A percentile compares a stretch with the other conserved stretches of the same genome.
Conservation (phyloP, 169 alveolate species). For the Perkinsus olseni region DNA sequence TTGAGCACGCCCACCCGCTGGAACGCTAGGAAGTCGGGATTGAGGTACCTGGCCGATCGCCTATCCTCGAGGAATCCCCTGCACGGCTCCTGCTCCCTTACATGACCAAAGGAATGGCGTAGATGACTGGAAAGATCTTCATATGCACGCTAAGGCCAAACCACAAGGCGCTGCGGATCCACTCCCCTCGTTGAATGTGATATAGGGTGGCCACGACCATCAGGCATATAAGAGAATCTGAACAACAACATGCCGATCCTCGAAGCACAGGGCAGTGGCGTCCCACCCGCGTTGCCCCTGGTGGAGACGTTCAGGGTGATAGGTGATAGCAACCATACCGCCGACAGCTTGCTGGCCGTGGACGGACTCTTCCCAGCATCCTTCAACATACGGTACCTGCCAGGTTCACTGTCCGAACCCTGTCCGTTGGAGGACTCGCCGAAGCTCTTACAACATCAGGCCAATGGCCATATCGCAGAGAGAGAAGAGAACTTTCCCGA, state of each 20-base stretch:
- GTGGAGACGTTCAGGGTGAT: conserved; percentile 78
- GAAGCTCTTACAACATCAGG: conserved; percentile 49
- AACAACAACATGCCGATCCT: not conserved
- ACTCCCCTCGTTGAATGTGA: conserved; percentile 29
- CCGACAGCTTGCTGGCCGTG: conserved; percentile 31
- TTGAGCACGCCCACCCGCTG: not conserved
- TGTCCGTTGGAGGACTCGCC: conserved; percentile 16
- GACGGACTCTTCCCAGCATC: conserved; percentile 27
- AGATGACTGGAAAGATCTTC: conserved; percentile 90
- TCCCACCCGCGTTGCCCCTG: conserved; percentile 86
- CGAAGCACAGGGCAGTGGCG: conserved; percentile 35
- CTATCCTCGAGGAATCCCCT: no score
- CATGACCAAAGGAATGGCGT: conserved; percentile 75
- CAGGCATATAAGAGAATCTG: conserved; percentile 50
- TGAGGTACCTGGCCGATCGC: not conserved
- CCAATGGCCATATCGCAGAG: conserved; percentile 71
- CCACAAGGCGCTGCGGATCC: conserved; percentile 48
- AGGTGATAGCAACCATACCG: conserved; percentile 86
- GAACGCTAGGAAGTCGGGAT: not conserved
- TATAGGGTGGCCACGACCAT: conserved; percentile 45
- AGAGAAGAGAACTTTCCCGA: conserved; percentile 78
- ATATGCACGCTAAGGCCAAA: conserved; percentile 91
- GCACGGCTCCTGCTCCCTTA: no score
- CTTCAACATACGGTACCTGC: conserved; percentile 19
- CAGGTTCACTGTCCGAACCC: conserved; percentile 22